Percentiles rank a stretch among this genome's conserved stretches.
phyloP scores from a whole-genome alignment of 2,329 filamentous ascomycete genomes.

The Beauveria rudraprayagi region DNA sequence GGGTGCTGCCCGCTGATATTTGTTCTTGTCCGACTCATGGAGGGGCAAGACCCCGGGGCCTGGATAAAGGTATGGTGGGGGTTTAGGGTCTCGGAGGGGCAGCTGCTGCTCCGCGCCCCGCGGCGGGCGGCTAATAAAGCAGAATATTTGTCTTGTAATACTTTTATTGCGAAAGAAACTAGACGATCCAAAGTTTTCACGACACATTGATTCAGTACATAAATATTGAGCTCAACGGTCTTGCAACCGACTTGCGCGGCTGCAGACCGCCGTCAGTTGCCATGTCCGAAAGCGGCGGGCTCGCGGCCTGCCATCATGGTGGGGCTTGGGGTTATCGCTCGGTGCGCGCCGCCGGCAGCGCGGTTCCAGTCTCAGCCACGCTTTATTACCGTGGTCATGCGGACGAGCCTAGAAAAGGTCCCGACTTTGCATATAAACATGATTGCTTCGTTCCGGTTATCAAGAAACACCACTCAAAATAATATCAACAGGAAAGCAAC shows the following conservation, averaged over 20 bases:
- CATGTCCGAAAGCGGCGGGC: conserved; percentile 4
- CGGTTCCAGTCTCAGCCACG: not conserved
- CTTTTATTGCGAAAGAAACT: not conserved
- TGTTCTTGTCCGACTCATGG: not conserved
- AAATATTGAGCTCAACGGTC: not conserved
- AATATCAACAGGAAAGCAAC: not conserved
- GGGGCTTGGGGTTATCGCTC: not conserved
- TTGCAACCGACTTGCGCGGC: not conserved
- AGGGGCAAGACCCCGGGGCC: conserved; percentile 1
- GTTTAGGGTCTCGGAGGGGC: not conserved
- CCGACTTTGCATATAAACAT: too few species aligned
- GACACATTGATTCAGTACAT: not conserved
- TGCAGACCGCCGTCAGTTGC: not conserved
- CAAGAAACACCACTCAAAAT: too few species aligned
- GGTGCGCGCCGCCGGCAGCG: conserved; percentile 10
- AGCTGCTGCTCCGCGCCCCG: not conserved
- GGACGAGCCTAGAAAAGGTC: not conserved
- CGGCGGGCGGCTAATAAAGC: not conserved
- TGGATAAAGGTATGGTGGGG: conserved; percentile 8
- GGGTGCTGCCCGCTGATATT: conserved; percentile 2
- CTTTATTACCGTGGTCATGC: too few species aligned
- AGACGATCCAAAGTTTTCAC: too few species aligned
- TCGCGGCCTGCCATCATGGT: not conserved
- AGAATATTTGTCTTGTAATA: not conserved
- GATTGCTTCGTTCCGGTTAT: too few species aligned